These are phyloP conservation scores for Yamadazyma nakazawae DNA, from an alignment of 805 yeast species.

Conservation along the genomic window DNA sequence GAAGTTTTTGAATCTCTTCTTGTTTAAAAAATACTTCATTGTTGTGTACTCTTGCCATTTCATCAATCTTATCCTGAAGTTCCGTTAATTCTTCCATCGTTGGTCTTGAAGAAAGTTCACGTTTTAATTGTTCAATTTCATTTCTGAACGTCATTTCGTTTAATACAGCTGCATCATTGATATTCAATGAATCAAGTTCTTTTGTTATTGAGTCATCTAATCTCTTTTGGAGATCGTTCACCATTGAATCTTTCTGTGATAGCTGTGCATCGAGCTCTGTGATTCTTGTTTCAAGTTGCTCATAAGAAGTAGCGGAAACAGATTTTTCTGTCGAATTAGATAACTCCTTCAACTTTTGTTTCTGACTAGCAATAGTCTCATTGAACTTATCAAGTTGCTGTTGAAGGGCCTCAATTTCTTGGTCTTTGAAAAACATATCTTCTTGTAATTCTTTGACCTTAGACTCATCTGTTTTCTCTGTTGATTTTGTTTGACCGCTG, in stretches of 20 bases:
- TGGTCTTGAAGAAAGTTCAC: constrained; percentile 38
- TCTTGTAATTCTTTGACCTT: constrained; percentile 8
- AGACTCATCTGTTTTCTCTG: not conserved
- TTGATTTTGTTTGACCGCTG: not conserved
- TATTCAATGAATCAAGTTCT: constrained; percentile 12
- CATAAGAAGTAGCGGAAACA: not conserved
- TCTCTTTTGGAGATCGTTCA: constrained; percentile 12
- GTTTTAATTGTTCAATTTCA: constrained; percentile 26
- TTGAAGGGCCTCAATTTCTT: constrained; percentile 14
- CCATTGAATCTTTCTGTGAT: constrained; percentile 6
- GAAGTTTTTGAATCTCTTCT: constrained; percentile 22
- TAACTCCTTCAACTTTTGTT: constrained; percentile 11
- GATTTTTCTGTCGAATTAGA: not conserved
- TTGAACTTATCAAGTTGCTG: constrained; percentile 14
- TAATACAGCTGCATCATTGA: constrained; percentile 13
- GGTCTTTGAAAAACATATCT: constrained; percentile 13
- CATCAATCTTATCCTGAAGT: constrained; percentile 41
- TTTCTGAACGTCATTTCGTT: constrained; percentile 12
- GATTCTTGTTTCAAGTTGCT: not conserved
- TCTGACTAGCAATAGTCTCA: constrained; percentile 9
- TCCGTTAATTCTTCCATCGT: constrained; percentile 41
- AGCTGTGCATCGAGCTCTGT: not conserved
- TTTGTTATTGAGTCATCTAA: constrained; percentile 11
- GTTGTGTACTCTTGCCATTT: constrained; percentile 38
- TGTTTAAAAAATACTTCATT: constrained; percentile 27